Evolutionary conservation across 768 basidiomycete species (phyloP).

Genomic region (Mycena galopus): DNA sequence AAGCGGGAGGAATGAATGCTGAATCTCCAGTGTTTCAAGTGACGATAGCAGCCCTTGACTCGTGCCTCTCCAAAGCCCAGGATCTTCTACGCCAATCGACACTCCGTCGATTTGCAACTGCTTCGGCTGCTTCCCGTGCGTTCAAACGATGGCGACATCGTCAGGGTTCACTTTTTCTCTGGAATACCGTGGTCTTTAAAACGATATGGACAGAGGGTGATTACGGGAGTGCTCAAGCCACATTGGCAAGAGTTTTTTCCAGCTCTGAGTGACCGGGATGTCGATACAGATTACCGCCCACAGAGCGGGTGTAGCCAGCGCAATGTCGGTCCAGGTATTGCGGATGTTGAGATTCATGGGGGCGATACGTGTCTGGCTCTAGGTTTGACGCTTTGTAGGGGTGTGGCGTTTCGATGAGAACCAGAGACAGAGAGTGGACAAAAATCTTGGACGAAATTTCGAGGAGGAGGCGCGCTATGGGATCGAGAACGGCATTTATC

Average conservation of each 20-base stretch:
- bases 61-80: no score
- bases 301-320: neutral
- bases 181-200: neutral
- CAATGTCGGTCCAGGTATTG: neutral
- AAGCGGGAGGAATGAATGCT: no score
- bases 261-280: neutral
- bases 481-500: neutral
- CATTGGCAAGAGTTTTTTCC: neutral
- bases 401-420: no score
- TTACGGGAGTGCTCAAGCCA: neutral
- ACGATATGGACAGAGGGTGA: neutral
- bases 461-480: neutral
- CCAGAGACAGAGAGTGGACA: neutral
- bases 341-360: neutral
- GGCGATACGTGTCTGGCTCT: neutral
- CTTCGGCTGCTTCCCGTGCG: neutral
- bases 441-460: slow-evolving; percentile 7
- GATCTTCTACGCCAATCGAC: no score
- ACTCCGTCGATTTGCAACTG: no score
- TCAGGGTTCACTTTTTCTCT: no score
- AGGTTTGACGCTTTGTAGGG: no score
- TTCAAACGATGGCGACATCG: neutral
- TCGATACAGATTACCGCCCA: neutral
- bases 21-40: no score
- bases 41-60: no score